Conservation (phyloP, 768 basidiomycete genomes). For the Tricholoma furcatifolium region DNA sequence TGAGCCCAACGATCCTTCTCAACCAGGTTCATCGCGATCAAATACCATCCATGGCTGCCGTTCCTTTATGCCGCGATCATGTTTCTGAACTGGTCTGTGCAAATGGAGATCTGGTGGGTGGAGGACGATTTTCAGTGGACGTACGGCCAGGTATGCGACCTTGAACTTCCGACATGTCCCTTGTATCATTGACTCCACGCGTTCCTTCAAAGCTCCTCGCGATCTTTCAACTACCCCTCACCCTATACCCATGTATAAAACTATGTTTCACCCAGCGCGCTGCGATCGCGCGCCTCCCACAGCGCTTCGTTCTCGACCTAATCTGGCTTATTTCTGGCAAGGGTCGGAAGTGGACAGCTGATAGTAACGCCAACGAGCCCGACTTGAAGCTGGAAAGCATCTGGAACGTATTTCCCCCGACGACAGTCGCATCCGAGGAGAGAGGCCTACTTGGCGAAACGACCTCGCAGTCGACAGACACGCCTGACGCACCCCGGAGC, state of each 20-base stretch:
- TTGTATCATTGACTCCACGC: background rate
- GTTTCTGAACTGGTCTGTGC: background rate
- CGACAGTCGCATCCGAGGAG: background rate
- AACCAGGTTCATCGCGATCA: slow-evolving; percentile 1
- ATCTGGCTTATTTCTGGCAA: background rate
- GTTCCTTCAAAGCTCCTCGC: background rate
- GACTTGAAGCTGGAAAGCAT: background rate
- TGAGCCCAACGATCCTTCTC: background rate
- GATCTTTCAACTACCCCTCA: background rate
- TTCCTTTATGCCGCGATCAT: background rate
- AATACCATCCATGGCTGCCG: slow-evolving; percentile 3
- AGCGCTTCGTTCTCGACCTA: background rate
- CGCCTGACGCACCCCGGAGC: background rate
- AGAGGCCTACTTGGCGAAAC: background rate
- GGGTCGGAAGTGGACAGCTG: background rate
- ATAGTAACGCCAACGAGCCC: background rate
- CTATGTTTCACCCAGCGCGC: background rate
- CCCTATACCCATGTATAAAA: slow-evolving; percentile 1
- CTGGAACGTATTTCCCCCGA: background rate
- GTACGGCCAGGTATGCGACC: slow-evolving; percentile 2
- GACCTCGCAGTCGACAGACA: background rate
- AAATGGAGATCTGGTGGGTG: slow-evolving; percentile 1
- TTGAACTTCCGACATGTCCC: too few species aligned
- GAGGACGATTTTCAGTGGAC: background rate
- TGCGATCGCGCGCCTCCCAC: background rate